Evolutionary conservation across 1,139 yeast species (phyloP), one percentile per base, ranked within the genome.

Genomic region (Sugiyamaella paludigena): DNA sequence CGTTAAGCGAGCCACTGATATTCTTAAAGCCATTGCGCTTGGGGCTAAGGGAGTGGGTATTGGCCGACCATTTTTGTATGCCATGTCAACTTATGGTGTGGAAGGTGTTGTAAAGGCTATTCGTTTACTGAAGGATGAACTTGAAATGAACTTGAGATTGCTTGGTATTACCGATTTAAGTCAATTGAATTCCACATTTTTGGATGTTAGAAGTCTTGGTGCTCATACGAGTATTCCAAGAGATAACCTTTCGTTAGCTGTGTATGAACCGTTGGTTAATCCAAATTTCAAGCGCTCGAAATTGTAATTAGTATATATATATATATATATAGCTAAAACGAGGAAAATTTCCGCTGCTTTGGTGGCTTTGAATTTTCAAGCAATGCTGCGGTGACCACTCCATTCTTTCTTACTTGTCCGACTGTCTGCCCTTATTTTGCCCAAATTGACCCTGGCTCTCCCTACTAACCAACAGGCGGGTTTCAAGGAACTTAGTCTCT

Each of bases 81-180:
- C 91, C 47, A 81, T 83, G 82, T 78, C 86, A 15, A 75, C 84
- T 1, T 84, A 83, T 57, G 92, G 92, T 13, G 88, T 79, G 54
- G 82, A 76, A 7, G 97, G 97, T 53, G 96, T 89, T 13, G 73
- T 74, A 48, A 80, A 79, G 58, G 92, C 95, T 7, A 83, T 86
- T 56, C 89, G 84, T 60, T 71, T 88, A 43, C 73, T 91, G 58
- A 84, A 83, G 62, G 89, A 84, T 53, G 98, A 91, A 65, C 67
- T 91, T 65, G 81, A 78, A 55, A 86, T 88, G 92, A 81, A 84
- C 67, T 87, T 91, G 97, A 76, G 96, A 57, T 73, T 89, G 44
- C 70, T 91, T 45, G 98, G 97, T 38, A 95, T 79, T 31, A 81
- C 79, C 19, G 74, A 74, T 26, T 70, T 91, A 16, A 78, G 75